phyloP scores from a whole-genome alignment of 2,329 filamentous ascomycete species.

The Lecanosticta acicola region DNA sequence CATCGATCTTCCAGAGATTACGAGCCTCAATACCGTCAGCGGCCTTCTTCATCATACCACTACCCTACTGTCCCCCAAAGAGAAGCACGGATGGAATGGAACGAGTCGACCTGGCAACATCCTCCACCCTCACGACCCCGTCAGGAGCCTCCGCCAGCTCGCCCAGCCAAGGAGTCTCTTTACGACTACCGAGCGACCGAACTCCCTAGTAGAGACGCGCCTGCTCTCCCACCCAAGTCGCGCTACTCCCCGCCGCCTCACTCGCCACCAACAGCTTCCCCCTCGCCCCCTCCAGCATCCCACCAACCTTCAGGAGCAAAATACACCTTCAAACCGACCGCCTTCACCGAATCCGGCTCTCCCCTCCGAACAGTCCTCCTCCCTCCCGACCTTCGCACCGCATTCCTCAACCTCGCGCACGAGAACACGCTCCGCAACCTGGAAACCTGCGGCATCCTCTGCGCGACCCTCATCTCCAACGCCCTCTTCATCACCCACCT shows the following conservation, averaged over 20 bases:
- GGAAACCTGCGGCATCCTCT: conserved; percentile 93
- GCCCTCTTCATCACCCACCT: conserved; percentile 86
- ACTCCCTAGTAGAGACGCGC: conserved; percentile 8
- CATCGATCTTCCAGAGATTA: not conserved
- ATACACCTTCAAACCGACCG: conserved; percentile 76
- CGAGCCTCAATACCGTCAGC: not conserved
- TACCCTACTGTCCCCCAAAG: conserved; percentile 43
- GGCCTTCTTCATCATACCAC: conserved; percentile 30
- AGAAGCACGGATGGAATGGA: conserved; percentile 33
- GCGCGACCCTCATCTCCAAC: conserved; percentile 84
- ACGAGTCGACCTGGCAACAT: conserved; percentile 18
- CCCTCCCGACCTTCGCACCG: conserved; percentile 64
- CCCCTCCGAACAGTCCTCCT: conserved; percentile 85
- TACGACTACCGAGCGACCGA: conserved; percentile 16
- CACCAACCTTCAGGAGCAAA: conserved; percentile 48
- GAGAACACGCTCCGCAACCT: conserved; percentile 75
- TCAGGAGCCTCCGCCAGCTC: conserved; percentile 21
- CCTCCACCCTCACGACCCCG: conserved; percentile 25
- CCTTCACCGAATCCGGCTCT: conserved; percentile 82
- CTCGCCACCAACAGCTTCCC: conserved; percentile 17
- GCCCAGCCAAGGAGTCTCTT: conserved; percentile 27
- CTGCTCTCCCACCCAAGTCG: conserved; percentile 31
- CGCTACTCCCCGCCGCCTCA: conserved; percentile 6
- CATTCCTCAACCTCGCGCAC: conserved; percentile 68
- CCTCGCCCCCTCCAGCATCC: conserved; percentile 27